Evolutionary conservation across 2,329 filamentous ascomycete species (phyloP), one percentile per base, ranked within the genome.

Genomic region (Harringtonia lauricola): DNA sequence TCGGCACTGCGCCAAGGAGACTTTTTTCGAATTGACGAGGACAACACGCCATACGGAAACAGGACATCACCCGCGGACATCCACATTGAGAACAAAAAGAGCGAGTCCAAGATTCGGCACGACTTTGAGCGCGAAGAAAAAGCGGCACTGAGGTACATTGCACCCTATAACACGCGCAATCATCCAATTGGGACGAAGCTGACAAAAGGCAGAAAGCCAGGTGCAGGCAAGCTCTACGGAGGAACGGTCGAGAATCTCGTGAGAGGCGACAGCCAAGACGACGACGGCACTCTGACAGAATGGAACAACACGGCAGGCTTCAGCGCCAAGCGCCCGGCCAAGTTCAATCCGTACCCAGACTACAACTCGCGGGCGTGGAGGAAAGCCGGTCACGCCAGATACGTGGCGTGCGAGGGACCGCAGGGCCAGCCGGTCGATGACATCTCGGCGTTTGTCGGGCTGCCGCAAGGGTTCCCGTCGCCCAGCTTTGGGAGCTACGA

Each of bases 291-390:
- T 8, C 8, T 64, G 31, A 59, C 50, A 15, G 50, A 51, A 5
- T 50, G 42, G 26, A 46, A 45, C 12, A 50, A 51, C 14, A 28
- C 42, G 2, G 47, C 49, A 0, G 59, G 59, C 30, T 74, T 70
- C 52, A 68, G 56, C 42, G 56, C 61, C 13, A 63, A 71, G 36
- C 61, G 66, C 40, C 72, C 77, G 1, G 65, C 74, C 43, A 65
- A 72, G 18, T 86, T 85, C 60, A 71, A 80, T 46, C 84, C 84
- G 0, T 88, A 87, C 50, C 83, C 83, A 1, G 64, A 74, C 15
- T 86, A 87, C 62, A 82, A 84, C 54, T 72, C 70, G 41, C 62
- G 66, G 4, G 60, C 66, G 14, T 88, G 81, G 80, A 61, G 64
- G 39, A 58, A 63, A 26, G 72, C 72, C 2, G 35, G 40, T 50